Conservation (phyloP, 2,329 filamentous ascomycete species). For the Ilyonectria mors-panacis region DNA sequence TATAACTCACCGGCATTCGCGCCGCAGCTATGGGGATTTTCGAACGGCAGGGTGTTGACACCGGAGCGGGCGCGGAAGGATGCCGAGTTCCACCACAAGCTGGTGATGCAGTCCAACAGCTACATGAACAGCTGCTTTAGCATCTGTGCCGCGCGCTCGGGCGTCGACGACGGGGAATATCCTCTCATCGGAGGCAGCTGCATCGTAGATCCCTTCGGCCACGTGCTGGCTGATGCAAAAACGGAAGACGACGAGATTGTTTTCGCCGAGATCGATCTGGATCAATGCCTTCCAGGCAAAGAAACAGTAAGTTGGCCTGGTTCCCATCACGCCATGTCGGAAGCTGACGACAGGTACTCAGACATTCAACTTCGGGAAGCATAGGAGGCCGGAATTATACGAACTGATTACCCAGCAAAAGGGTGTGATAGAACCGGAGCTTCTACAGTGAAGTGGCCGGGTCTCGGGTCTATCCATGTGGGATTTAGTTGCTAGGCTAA, state of each 20-base stretch:
- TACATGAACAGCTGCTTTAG: conserved; percentile 23
- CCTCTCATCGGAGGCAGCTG: not conserved
- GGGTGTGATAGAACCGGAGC: conserved; percentile 4
- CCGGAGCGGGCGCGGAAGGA: not conserved
- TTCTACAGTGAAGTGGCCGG: not conserved
- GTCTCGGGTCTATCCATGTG: no score
- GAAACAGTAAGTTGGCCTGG: conserved; percentile 5
- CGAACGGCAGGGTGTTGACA: not conserved
- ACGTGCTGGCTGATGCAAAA: conserved; percentile 12
- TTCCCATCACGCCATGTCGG: not conserved
- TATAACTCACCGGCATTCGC: conserved; percentile 16
- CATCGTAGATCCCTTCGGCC: conserved; percentile 2
- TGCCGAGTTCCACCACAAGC: conserved; percentile 7
- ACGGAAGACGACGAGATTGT: conserved; percentile 13
- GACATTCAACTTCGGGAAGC: conserved; percentile 17
- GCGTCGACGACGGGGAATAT: conserved; percentile 9
- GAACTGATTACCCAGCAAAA: conserved; percentile 3
- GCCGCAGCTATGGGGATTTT: not conserved
- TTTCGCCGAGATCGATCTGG: conserved; percentile 16
- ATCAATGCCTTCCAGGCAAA: conserved; percentile 11
- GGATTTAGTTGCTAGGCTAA: no score
- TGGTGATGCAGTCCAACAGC: conserved; percentile 2
- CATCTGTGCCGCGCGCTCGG: conserved; percentile 9
- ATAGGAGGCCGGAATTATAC: conserved; percentile 10
- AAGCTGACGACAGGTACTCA: not conserved